Percentiles rank a stretch among this genome's conserved stretches.
phyloP scores from a whole-genome alignment of 2,329 filamentous ascomycete genomes.

The Daldinia eschscholtzii region DNA sequence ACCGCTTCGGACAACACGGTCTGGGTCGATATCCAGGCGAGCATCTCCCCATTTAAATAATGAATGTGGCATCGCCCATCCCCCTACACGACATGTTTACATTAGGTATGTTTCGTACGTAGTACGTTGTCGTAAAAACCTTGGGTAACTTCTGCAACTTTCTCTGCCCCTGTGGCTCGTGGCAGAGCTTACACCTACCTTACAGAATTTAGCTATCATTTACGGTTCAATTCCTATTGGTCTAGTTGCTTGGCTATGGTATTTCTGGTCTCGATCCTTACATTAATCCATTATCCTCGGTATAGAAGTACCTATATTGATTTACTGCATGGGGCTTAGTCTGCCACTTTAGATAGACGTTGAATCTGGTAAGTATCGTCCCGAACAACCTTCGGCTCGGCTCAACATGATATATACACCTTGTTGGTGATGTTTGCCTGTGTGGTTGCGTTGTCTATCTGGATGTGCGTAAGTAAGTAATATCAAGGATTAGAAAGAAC shows the following conservation, averaged over 20 bases:
- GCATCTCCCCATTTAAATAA: constrained; percentile 24
- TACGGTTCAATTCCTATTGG: constrained; percentile 41
- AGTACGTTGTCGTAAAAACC: background rate
- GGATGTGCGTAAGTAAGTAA: constrained; percentile 16
- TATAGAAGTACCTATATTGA: constrained; percentile 3
- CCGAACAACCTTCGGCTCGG: constrained; percentile 9
- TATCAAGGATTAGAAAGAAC: constrained; percentile 10
- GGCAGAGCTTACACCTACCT: constrained; percentile 25
- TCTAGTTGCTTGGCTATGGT: constrained; percentile 2
- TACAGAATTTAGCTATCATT: constrained; percentile 23
- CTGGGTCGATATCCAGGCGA: constrained; percentile 29
- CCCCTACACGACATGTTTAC: constrained; percentile 7
- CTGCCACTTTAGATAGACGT: constrained; percentile 8
- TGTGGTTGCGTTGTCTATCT: background rate
- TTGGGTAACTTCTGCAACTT: constrained; percentile 4
- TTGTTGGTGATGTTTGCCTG: constrained; percentile 14
- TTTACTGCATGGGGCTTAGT: constrained; percentile 15
- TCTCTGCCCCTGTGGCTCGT: constrained; percentile 20
- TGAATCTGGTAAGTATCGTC: constrained; percentile 6
- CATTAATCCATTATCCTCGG: constrained; percentile 7
- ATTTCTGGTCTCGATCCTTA: constrained; percentile 23
- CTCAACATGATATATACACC: constrained; percentile 8
- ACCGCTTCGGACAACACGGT: constrained; percentile 7
- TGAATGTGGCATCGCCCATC: constrained; percentile 5
- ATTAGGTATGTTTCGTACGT: background rate